phyloP scores from a whole-genome alignment of 805 yeast species.

The Zygoascus biomembranicola region DNA sequence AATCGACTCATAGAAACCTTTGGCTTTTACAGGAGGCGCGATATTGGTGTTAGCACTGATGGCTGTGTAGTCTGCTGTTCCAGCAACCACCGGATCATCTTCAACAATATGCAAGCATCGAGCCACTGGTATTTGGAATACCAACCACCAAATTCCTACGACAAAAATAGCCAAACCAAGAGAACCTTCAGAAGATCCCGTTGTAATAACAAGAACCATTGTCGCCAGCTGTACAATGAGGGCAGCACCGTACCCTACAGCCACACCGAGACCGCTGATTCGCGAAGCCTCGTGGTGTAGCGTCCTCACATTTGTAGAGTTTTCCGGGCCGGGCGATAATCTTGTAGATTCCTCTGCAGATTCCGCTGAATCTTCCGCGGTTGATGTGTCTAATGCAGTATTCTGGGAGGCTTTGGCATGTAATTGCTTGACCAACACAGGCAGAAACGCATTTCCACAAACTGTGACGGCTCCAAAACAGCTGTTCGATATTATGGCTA shows the following conservation, averaged over 20 bases:
- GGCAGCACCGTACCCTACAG: conserved; percentile 63
- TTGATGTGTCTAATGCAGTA: not conserved
- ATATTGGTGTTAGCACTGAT: not conserved
- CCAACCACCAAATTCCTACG: conserved; percentile 73
- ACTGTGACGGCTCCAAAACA: conserved; percentile 74
- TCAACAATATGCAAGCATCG: conserved; percentile 32
- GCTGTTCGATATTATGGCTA: conserved; percentile 57
- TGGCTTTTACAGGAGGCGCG: not conserved
- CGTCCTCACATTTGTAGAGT: not conserved
- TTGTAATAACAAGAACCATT: conserved; percentile 39
- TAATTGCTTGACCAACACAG: conserved; percentile 39
- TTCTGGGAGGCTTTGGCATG: not conserved
- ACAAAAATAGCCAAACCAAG: conserved; percentile 51
- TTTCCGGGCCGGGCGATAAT: not conserved
- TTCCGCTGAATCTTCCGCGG: not conserved
- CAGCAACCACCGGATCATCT: conserved; percentile 35
- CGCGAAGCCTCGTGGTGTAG: conserved; percentile 14
- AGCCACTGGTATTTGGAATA: conserved; percentile 57
- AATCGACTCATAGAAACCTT: conserved; percentile 29
- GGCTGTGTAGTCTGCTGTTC: conserved; percentile 17
- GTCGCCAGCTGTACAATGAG: conserved; percentile 56
- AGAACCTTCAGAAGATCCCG: conserved; percentile 32
- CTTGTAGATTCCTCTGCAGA: no score
- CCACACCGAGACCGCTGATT: conserved; percentile 63
- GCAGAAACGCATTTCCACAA: conserved; percentile 68